Conservation (phyloP, 805 yeast genomes). For the Maudiozyma barnettii region DNA sequence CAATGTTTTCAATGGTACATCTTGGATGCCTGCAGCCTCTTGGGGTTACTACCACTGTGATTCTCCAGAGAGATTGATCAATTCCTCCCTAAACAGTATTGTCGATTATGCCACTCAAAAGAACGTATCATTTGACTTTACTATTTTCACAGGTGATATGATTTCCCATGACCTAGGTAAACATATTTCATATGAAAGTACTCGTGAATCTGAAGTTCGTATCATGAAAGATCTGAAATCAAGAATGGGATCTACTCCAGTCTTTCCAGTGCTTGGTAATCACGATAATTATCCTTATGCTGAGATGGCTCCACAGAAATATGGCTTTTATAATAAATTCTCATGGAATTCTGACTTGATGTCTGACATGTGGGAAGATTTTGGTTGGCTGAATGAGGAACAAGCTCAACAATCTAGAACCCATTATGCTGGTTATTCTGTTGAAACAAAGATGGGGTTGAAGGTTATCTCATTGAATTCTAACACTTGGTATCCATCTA, state of each 20-base stretch:
- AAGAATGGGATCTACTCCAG: background rate
- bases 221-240: background rate
- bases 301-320: background rate
- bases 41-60: background rate
- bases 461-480: background rate
- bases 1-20: background rate
- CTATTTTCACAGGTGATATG: conserved; percentile 1
- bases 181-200: background rate
- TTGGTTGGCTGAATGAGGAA: background rate
- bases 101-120: background rate
- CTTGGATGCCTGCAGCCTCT: background rate
- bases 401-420: background rate
- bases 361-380: background rate
- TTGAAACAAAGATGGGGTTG: background rate
- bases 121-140: background rate
- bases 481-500: background rate
- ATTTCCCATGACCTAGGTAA: background rate
- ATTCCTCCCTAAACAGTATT: background rate
- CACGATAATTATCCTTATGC: background rate
- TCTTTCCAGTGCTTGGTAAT: background rate
- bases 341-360: background rate
- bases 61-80: background rate
- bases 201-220: background rate
- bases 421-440: background rate
- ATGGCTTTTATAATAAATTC: background rate